phyloP scores from a whole-genome alignment of 805 yeast genomes.

The Hanseniaspora clermontiae region DNA sequence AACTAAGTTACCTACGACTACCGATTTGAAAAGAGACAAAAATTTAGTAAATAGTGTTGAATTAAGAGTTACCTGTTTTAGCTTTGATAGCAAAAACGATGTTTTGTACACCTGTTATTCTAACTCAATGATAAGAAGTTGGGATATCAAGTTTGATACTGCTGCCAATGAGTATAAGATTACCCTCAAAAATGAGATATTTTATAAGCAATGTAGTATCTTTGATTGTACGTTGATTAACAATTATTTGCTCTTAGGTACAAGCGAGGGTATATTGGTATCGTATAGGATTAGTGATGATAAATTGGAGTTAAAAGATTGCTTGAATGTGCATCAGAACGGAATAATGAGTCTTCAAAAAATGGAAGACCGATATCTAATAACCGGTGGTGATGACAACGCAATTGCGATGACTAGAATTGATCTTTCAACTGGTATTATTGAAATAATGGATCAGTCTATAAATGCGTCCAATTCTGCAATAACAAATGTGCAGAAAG shows the following conservation, averaged over 20 bases:
- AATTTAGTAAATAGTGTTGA: neutral
- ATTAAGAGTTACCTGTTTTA: neutral
- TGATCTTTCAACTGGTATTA: slow-evolving; percentile 15
- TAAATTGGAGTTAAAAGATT: slow-evolving; percentile 28
- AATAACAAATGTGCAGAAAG: slow-evolving; percentile 18
- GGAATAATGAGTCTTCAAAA: slow-evolving; percentile 57
- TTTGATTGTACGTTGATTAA: neutral
- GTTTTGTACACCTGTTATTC: neutral
- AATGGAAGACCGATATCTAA: slow-evolving; percentile 24
- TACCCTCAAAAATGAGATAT: neutral
- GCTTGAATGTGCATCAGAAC: slow-evolving; percentile 55
- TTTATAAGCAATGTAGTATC: slow-evolving; percentile 5
- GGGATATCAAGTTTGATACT: neutral
- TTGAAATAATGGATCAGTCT: slow-evolving; percentile 20
- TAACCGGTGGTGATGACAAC: slow-evolving; percentile 92
- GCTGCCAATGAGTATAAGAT: neutral
- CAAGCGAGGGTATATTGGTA: slow-evolving; percentile 1
- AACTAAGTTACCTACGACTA: slow-evolving; percentile 40
- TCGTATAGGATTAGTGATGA: neutral
- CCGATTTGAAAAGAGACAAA: slow-evolving; percentile 13
- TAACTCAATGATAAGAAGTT: slow-evolving; percentile 11
- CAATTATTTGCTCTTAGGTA: neutral
- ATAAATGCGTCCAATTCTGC: slow-evolving; percentile 48
- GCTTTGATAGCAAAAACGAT: neutral
- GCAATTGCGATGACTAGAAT: slow-evolving; percentile 33